Evolutionary conservation across 1,139 yeast genomes (phyloP), one percentile per base, ranked within the genome.

Genomic region (Lodderomyces beijingensis): DNA sequence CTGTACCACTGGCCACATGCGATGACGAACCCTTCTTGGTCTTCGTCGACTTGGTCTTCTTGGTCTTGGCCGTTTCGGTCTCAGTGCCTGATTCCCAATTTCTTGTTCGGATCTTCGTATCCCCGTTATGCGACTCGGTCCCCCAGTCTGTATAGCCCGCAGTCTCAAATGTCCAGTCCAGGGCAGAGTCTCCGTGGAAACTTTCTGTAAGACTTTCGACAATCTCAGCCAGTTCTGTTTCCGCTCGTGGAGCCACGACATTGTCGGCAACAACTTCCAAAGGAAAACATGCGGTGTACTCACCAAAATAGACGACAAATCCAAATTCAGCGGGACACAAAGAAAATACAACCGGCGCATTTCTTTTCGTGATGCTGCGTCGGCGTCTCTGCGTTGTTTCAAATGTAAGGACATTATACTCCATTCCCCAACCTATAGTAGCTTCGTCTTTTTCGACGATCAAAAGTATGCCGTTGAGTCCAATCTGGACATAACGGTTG

Each of bases 401-500:
- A 35, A 39, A 40, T 45, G 63, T 54, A 39, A 62, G 53, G 22
- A 42, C 34, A 29, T 51, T 53, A 40, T 50, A 55, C 23, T 32
- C 40, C 28, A 53, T 37, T 36, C 65, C 65, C 42, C 54, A 62
- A 36, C 48, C 56, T 38, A 42, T 49, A 18, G 61, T 45, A 33
- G 58, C 59, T 6, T 47, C 39, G 31, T 33, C 42, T 24, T 33
- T 23, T 30, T 49, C 52, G 21, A 25, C 35, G 14, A 33, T 23
- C 17, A 33, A 16, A 16, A 31, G 31, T 11, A 27, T 14, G 5
- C 31, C 31, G 16, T 16, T 19, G 14, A 18, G 16, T 5, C 8
- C 33, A 23, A 35, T 16, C 10, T 12, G n/a, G 2, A 34, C 27
- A 14, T 30, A 34, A 17, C 19, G 31, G 7, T 23, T 14, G 9